These are phyloP conservation scores for Cavenderia fasciculata DNA, from an alignment of 78 protist genomes.

Conservation along the genomic window DNA sequence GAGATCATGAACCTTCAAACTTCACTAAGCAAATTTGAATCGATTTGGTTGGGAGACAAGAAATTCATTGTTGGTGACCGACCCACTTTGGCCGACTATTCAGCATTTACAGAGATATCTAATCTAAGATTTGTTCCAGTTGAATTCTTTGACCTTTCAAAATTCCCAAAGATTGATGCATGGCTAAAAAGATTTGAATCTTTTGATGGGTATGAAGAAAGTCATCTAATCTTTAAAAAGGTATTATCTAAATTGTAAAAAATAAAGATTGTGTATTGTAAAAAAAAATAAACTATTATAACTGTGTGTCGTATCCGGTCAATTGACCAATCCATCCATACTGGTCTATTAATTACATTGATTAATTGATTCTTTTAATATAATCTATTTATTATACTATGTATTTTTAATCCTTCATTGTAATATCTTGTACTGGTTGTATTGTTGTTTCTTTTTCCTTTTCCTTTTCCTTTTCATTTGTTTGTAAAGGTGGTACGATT, in stretches of 20 bases:
- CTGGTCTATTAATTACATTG: too few relatives aligned
- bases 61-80: background rate
- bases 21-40: background rate
- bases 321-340: too few relatives aligned
- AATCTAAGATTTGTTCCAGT: background rate
- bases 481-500: too few relatives aligned
- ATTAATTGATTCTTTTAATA: too few relatives aligned
- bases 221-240: background rate
- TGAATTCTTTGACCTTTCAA: background rate
- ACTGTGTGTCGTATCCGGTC: too few relatives aligned
- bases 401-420: too few relatives aligned
- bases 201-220: background rate
- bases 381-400: too few relatives aligned
- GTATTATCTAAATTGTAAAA: background rate
- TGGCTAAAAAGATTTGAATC: slow-evolving; percentile 10
- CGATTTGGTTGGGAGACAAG: background rate
- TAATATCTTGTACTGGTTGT: too few relatives aligned
- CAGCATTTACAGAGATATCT: background rate
- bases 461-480: too few relatives aligned
- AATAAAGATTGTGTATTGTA: too few relatives aligned
- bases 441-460: too few relatives aligned
- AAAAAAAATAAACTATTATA: too few relatives aligned
- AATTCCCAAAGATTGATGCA: background rate
- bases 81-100: background rate
- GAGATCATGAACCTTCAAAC: background rate